phyloP scores from a whole-genome alignment of 164 flowering plant species.

The Piper longum region DNA sequence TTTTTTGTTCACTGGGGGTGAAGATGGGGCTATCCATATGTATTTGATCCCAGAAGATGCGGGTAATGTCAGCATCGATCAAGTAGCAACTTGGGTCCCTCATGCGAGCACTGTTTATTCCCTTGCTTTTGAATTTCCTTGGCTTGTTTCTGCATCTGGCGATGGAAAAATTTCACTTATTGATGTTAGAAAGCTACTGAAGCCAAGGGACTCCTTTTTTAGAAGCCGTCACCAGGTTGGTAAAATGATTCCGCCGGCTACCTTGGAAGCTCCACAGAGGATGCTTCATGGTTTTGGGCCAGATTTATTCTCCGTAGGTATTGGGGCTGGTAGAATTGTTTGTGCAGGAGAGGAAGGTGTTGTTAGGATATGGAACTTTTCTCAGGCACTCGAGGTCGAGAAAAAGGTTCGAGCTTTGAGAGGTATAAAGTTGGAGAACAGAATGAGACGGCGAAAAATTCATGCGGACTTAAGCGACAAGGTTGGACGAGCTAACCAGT shows the following conservation, averaged over 20 bases:
- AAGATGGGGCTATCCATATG: conserved; percentile 82
- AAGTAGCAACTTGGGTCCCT: conserved; percentile 64
- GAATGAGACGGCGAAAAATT: conserved; percentile 62
- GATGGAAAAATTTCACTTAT: conserved; percentile 77
- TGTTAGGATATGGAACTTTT: conserved; percentile 86
- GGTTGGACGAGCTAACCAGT: conserved; percentile 36
- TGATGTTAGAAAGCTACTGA: conserved; percentile 64
- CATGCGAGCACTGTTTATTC: conserved; percentile 66
- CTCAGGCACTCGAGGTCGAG: conserved; percentile 68
- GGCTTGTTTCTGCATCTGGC: conserved; percentile 84
- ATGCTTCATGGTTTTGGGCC: conserved; percentile 77
- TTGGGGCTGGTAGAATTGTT: conserved; percentile 75
- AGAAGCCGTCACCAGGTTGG: conserved; percentile 11
- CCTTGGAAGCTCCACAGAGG: conserved; percentile 74
- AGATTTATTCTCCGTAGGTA: conserved; percentile 56
- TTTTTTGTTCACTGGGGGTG: conserved; percentile 85
- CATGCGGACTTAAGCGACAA: conserved; percentile 42
- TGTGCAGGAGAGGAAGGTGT: conserved; percentile 88
- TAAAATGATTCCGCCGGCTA: not conserved
- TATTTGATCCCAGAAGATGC: conserved; percentile 34
- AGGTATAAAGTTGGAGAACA: conserved; percentile 55
- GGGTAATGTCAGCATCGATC: conserved; percentile 8
- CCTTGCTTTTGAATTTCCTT: conserved; percentile 89
- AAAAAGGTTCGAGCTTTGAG: conserved; percentile 42
- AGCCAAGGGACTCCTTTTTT: conserved; percentile 14